These are phyloP conservation scores for Trypanosoma theileri DNA, from an alignment of 208 protist species.

Conservation along the genomic window DNA sequence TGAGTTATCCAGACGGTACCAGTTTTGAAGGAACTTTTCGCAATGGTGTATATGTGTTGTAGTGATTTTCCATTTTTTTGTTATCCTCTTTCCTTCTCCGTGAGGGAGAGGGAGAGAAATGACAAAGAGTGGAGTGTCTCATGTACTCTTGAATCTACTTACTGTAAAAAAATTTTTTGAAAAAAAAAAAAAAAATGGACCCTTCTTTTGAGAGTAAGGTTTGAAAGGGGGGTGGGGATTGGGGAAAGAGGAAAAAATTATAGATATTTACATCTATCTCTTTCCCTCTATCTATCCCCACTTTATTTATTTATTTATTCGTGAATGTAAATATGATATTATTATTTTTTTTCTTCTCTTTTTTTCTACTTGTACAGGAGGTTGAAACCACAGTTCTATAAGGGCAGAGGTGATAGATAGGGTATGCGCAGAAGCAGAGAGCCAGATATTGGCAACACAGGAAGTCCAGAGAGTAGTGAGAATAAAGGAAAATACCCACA, in stretches of 20 bases:
- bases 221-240: too few relatives aligned
- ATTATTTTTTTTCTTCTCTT: neutral
- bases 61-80: neutral
- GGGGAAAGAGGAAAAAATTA: neutral
- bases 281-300: conserved; percentile 9
- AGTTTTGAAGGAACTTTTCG: conserved; percentile 74
- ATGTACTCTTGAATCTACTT: neutral
- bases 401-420: too few relatives aligned
- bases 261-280: neutral
- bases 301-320: too few relatives aligned
- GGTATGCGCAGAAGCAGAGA: too few relatives aligned
- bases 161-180: neutral
- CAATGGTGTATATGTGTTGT: conserved; percentile 76
- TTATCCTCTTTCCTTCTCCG: neutral
- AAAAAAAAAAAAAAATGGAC: neutral
- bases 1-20: conserved; percentile 83
- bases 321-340: neutral
- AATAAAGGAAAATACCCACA: neutral
- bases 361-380: neutral
- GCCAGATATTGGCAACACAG: too few relatives aligned
- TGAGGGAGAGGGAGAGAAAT: neutral
- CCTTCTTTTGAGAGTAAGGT: too few relatives aligned
- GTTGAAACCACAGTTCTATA: neutral
- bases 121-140: neutral
- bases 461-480: neutral